phyloP scores from a whole-genome alignment of 148 eudicot species.

The Rhododendron mucronatum region DNA sequence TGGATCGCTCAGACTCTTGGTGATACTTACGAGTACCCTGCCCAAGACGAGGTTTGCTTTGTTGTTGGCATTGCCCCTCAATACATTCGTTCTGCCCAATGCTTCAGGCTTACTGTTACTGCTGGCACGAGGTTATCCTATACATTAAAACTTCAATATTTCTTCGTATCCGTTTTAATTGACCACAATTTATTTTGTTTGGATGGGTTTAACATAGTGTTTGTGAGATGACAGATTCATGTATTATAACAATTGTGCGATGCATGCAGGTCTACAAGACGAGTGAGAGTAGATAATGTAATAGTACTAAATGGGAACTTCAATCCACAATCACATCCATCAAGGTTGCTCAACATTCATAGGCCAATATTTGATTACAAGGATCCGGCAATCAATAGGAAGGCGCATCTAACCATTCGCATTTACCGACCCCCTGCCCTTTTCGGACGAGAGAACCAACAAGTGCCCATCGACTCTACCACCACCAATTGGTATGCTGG shows the following conservation, averaged over 20 bases:
- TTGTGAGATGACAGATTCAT: background rate
- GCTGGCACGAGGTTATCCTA: background rate
- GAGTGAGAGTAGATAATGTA: background rate
- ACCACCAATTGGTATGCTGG: background rate
- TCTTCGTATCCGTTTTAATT: background rate
- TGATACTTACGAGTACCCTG: background rate
- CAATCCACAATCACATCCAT: slow-evolving; percentile 1
- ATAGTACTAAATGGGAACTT: background rate
- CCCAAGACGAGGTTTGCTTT: slow-evolving; percentile 7
- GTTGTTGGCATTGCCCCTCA: background rate
- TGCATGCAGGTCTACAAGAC: background rate
- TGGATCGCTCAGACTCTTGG: slow-evolving; percentile 15
- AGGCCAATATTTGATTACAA: slow-evolving; percentile 4
- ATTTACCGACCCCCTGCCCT: background rate
- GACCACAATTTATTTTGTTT: background rate
- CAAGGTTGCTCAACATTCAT: slow-evolving; percentile 1
- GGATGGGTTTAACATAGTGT: background rate
- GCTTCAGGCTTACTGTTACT: background rate
- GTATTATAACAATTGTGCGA: background rate
- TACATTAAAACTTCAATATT: background rate
- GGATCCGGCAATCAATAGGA: background rate
- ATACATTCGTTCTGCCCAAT: background rate
- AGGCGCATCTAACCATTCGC: background rate
- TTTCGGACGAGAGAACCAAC: too few relatives aligned
- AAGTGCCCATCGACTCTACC: background rate